Percentiles rank a stretch among this genome's conserved stretches.
Evolutionary conservation across 441 rosid species (phyloP).

Genomic region (Euphorbia celastroides): DNA sequence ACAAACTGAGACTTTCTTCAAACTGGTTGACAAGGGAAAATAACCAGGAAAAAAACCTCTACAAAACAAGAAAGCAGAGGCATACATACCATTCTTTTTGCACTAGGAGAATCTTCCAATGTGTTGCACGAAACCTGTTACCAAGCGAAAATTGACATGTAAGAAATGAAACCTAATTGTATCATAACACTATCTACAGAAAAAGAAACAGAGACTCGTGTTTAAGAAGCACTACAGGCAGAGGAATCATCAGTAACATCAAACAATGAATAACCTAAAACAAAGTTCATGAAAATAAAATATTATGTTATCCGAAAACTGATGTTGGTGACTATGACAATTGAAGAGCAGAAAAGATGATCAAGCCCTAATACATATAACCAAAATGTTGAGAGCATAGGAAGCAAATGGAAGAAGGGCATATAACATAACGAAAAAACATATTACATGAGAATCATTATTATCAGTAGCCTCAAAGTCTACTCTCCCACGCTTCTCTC

Average conservation of each 20-base stretch:
- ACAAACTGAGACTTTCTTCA: neutral
- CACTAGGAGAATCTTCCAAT: constrained; percentile 37
- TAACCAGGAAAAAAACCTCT: neutral
- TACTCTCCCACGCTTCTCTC: constrained; percentile 72
- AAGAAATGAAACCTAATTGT: constrained; percentile 4
- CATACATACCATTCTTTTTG: constrained; percentile 62
- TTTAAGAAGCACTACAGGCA: too few relatives aligned
- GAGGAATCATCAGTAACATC: neutral
- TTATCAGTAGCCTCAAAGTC: constrained; percentile 50
- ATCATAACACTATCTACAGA: neutral
- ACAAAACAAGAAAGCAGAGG: neutral
- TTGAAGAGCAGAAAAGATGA: neutral
- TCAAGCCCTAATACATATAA: neutral
- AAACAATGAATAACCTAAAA: neutral
- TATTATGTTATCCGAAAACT: neutral
- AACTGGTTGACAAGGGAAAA: neutral
- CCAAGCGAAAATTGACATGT: constrained; percentile 9
- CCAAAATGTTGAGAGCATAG: too few relatives aligned
- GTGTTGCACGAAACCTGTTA: constrained; percentile 45
- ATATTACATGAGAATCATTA: constrained; percentile 34
- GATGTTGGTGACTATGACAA: neutral
- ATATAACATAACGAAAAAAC: neutral
- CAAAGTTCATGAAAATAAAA: neutral
- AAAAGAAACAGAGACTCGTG: too few relatives aligned
- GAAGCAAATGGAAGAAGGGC: neutral